Conservation (phyloP, 2,329 filamentous ascomycete species). For the Penicillium rolfsii region DNA sequence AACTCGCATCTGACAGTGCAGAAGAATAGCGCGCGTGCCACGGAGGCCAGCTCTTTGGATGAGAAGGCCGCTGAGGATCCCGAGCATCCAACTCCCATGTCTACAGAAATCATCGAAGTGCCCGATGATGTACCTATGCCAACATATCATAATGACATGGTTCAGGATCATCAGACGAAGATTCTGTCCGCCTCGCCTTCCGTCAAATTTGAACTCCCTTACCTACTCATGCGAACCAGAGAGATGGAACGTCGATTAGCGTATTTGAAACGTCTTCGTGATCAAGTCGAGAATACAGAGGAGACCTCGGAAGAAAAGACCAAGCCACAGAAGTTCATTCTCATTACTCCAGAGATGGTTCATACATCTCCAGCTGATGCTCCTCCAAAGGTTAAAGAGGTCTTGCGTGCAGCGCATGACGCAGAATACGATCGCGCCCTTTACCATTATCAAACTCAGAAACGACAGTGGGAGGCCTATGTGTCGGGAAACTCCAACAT, state of each 20-base stretch:
- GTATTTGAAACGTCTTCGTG: slow-evolving; percentile 79
- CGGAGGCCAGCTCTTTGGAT: slow-evolving; percentile 8
- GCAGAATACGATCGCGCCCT: slow-evolving; percentile 95
- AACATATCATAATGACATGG: slow-evolving; percentile 93
- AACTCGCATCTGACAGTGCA: slow-evolving; percentile 3
- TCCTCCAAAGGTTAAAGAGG: slow-evolving; percentile 85
- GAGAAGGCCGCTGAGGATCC: slow-evolving; percentile 24
- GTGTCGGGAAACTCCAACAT: slow-evolving; percentile 84
- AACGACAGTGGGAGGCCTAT: slow-evolving; percentile 94
- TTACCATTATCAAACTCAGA: slow-evolving; percentile 92
- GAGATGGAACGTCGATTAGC: slow-evolving; percentile 85
- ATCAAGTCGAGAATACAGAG: slow-evolving; percentile 59
- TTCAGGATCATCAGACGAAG: slow-evolving; percentile 89
- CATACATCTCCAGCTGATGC: slow-evolving; percentile 78
- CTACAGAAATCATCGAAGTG: slow-evolving; percentile 52
- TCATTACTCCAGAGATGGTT: slow-evolving; percentile 95
- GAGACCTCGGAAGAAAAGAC: slow-evolving; percentile 62
- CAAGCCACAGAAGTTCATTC: slow-evolving; percentile 74
- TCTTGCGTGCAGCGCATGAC: slow-evolving; percentile 91
- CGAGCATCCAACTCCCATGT: slow-evolving; percentile 21
- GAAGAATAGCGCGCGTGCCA: slow-evolving; percentile 6
- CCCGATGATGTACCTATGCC: slow-evolving; percentile 82
- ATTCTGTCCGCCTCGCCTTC: slow-evolving; percentile 94
- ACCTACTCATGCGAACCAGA: slow-evolving; percentile 86
- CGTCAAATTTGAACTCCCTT: slow-evolving; percentile 91